Evolutionary conservation across 768 basidiomycete species (phyloP).

Genomic region (Tricholoma furcatifolium): DNA sequence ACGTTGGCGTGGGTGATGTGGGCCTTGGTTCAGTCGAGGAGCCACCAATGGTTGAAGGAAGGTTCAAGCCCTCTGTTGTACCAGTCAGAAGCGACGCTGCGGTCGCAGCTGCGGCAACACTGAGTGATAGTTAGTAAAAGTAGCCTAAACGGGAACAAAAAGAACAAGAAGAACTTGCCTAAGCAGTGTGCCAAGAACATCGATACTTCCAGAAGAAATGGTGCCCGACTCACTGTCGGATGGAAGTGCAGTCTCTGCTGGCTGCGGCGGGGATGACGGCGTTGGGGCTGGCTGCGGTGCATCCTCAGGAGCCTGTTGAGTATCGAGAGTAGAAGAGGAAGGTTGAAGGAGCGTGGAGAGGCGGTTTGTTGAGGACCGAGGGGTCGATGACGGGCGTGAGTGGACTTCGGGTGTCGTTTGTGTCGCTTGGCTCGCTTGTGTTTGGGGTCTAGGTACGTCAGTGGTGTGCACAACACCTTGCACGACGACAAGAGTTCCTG

Average conservation of each 20-base stretch:
- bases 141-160: neutral
- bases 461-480: conserved; percentile 83
- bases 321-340: conserved; percentile 10
- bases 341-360: conserved; percentile 33
- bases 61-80: conserved; percentile 62
- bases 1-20: conserved; percentile 47
- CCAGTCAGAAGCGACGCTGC: conserved; percentile 83
- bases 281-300: neutral
- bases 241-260: too few species aligned
- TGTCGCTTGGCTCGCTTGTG: conserved; percentile 16
- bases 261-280: neutral
- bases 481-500: conserved; percentile 79
- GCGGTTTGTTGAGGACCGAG: conserved; percentile 28
- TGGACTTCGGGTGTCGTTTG: conserved; percentile 2
- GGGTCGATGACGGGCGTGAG: conserved; percentile 31
- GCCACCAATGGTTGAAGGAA: conserved; percentile 26
- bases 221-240: conserved; percentile 23
- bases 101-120: conserved; percentile 90
- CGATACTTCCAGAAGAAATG: conserved; percentile 73
- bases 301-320: conserved; percentile 10
- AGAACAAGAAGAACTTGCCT: conserved; percentile 49
- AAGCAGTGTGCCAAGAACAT: conserved; percentile 78
- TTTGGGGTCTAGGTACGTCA: conserved; percentile 47
- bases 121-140: conserved; percentile 22
- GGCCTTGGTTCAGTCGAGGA: conserved; percentile 14